Conservation (phyloP, 306 rosid species). For the Canavalia gladiata region DNA sequence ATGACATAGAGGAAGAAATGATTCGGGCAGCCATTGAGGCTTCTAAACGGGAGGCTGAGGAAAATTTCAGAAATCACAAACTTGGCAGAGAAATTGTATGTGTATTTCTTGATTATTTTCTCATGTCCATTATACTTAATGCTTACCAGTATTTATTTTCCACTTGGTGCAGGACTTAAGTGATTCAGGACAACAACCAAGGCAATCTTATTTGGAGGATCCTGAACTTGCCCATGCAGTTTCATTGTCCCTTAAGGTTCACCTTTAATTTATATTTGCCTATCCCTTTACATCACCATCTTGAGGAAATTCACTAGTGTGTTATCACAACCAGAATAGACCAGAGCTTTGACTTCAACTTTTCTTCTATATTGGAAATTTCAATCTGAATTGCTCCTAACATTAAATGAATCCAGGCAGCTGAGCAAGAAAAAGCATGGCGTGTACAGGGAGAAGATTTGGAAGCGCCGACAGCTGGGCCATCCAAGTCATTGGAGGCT, state of each 20-base stretch:
- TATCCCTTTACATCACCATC: neutral
- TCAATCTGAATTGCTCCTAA: conserved; percentile 48
- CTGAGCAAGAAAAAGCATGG: conserved; percentile 74
- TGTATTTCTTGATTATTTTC: conserved; percentile 44
- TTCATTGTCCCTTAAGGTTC: conserved; percentile 83
- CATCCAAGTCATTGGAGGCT: conserved; percentile 63
- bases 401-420: conserved; percentile 65
- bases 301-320: conserved; percentile 1
- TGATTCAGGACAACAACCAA: conserved; percentile 61
- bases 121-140: conserved; percentile 42
- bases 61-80: conserved; percentile 55
- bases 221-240: conserved; percentile 87
- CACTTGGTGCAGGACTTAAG: conserved; percentile 63
- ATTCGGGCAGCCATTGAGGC: conserved; percentile 96
- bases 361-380: conserved; percentile 45
- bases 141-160: conserved; percentile 43
- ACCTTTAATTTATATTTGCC: conserved; percentile 22
- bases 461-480: conserved; percentile 51
- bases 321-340: neutral
- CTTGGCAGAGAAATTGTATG: conserved; percentile 63
- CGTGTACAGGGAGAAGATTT: conserved; percentile 60
- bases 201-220: conserved; percentile 68
- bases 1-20: conserved; percentile 98
- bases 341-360: conserved; percentile 15
- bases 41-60: conserved; percentile 79